Percentiles rank a stretch among this genome's conserved stretches.
Conservation (phyloP, 805 yeast species). For the Candida sakaeoensis region DNA sequence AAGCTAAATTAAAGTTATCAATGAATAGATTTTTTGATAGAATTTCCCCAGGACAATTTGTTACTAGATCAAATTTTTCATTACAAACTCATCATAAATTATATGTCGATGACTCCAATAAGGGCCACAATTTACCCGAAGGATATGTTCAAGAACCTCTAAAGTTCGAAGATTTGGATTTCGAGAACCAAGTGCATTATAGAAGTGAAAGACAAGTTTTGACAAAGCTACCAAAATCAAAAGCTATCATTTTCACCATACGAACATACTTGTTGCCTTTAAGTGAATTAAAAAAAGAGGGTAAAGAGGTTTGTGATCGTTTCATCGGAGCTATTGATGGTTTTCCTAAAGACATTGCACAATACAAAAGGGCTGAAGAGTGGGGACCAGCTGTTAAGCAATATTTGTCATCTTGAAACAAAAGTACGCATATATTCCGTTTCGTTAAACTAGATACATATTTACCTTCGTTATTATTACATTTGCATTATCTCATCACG, state of each 20-base stretch:
- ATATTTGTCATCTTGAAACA: slow-evolving; percentile 15
- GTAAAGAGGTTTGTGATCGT: slow-evolving; percentile 41
- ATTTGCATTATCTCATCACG: slow-evolving; percentile 31
- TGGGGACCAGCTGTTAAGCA: slow-evolving; percentile 69
- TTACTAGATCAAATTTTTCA: slow-evolving; percentile 39
- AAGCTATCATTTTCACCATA: slow-evolving; percentile 39
- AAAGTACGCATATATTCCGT: background rate
- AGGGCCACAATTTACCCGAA: slow-evolving; percentile 33
- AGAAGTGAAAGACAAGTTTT: slow-evolving; percentile 42
- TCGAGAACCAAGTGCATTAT: slow-evolving; percentile 36
- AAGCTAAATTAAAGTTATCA: slow-evolving; percentile 32
- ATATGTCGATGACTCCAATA: slow-evolving; percentile 37
- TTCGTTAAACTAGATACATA: background rate
- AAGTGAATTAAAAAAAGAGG: slow-evolving; percentile 27
- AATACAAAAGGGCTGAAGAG: slow-evolving; percentile 57
- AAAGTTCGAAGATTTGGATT: slow-evolving; percentile 30
- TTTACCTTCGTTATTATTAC: too few relatives aligned
- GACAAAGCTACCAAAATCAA: slow-evolving; percentile 35
- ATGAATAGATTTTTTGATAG: slow-evolving; percentile 41
- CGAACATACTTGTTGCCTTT: slow-evolving; percentile 39
- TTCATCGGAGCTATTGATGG: slow-evolving; percentile 62
- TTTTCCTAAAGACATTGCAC: slow-evolving; percentile 54
- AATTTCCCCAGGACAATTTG: slow-evolving; percentile 33
- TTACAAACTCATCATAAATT: slow-evolving; percentile 34
- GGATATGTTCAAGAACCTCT: slow-evolving; percentile 23